Evolutionary conservation across 2,329 filamentous ascomycete genomes (phyloP), one percentile per base, ranked within the genome.

Genomic region (Colletotrichum sidae): DNA sequence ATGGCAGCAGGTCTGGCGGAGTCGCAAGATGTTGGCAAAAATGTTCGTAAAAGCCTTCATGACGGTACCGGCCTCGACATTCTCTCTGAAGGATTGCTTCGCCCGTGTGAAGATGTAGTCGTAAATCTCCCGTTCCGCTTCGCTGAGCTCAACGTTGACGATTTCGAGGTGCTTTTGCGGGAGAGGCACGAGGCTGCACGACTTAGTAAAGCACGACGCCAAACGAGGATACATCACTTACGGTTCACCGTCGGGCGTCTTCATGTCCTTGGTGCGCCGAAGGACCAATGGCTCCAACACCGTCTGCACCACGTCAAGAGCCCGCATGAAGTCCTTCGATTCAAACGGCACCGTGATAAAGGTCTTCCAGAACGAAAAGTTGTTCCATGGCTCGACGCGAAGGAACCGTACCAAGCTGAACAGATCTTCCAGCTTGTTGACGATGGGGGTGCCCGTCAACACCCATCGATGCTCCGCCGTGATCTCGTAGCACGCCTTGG

Each of bases 341-440:
- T 99, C 96, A 69, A 99, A 99, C 0, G 96, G 96, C 1, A 97
- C 90, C 0, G 96, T 99, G 73, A 99, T 98, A 76, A 99, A 99
- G 0, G 96, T 98, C 75, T 94, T 94, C 96, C 96, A 99, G 79
- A 97, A 99, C 0, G 94, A 97, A 77, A 99, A 99, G 76, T 98
- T 98, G 73, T 92, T 96, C 96, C 96, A 99, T 0, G 96, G 96
- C 75, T 98, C 95, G 4, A 99, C 96, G 61, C 93, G 90, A 10
- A 99, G 81, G 78, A 98, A 99, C 3, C 93, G 89, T 11, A 98
- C 93, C 42, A 99, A 80, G 73, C 93, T 97, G 80, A 97, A 98
- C 12, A 99, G 81, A 77, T 98, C 96, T 76, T 98, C 95, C 1
- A 99, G 84, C 47, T 93, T 90, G 76, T 99, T 99, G 70, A 99